Base-by-base conservation (phyloP, 2,329 filamentous ascomycete species). In the Plenodomus lindquistii region DNA sequence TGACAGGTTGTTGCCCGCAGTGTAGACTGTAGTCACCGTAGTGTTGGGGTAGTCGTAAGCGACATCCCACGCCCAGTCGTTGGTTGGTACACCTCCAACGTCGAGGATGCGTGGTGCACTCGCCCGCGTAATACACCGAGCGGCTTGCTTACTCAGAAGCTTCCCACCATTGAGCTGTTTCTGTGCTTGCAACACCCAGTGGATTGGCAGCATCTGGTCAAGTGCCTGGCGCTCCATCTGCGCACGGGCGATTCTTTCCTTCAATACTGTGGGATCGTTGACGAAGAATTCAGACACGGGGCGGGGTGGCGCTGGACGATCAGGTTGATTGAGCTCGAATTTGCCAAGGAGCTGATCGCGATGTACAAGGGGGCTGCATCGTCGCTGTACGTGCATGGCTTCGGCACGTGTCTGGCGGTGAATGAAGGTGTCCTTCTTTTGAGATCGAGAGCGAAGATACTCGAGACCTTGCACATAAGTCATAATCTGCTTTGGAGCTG, bases 51-150 rank as follows among this genome's bases (percentile, higher is more conserved):
- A 94, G 69, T 93, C 87, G 40, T 89, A 80, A 1, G 94, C 91
- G 48, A 91, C 88, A 67, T 94, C 86, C 94, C 94, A 99, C 18
- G 89, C 93, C 94, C 94, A 99, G 72, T 96, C 91, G 67, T 91
- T 93, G 13, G 88, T 85, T 0, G 87, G 81, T 67, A 93, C 86
- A 37, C 92, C 92, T 40, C 89, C 91, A 27, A 97, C 85, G 67
- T 97, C 93, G 20, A 97, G 82, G 48, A 97, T 87, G 17, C 81
- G 80, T 71, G 86, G 85, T 45, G 83, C 80, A 19, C 81, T 80
- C 58, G 88, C 83, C 42, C 89, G 77, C n/a, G 71, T 69, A 40
- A 76, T 62, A 37, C 67, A 70, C 69, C 53, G 59, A 27, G 48
- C 55, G 31, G 67, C 75, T 66, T 44, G 79, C 79, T 40, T 83